A percentile compares a stretch with the other conserved stretches of the same genome.
These are phyloP conservation scores for Aspergillus sp. DNA, from an alignment of 2,329 filamentous ascomycete genomes.

Conservation along the genomic window DNA sequence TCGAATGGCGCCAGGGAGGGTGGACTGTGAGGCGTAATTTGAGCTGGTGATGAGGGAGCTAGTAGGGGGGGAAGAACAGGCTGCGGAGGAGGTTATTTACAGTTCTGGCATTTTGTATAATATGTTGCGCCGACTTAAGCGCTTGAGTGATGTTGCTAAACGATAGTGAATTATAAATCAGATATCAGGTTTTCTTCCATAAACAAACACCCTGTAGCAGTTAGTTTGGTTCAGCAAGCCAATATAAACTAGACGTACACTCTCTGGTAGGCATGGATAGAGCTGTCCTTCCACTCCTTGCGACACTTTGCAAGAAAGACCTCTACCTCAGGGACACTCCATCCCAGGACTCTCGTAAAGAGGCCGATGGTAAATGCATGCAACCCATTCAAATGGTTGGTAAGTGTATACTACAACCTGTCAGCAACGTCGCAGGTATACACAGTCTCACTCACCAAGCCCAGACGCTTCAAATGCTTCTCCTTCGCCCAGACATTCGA, in stretches of 20 bases:
- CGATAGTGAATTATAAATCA: neutral
- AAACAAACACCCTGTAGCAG: neutral
- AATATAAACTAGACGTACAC: neutral
- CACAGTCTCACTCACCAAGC: neutral
- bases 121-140: neutral
- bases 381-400: neutral
- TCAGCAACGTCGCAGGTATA: neutral
- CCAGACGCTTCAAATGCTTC: neutral
- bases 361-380: neutral
- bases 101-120: neutral
- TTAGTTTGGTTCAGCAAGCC: too few species aligned
- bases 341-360: neutral
- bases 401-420: neutral
- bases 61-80: neutral
- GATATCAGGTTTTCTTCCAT: neutral
- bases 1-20: neutral
- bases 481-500: slow-evolving; percentile 1
- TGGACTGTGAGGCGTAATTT: neutral
- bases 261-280: neutral
- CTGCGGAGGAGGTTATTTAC: too few species aligned
- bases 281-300: neutral
- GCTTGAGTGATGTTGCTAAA: neutral
- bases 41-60: neutral
- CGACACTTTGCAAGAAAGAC: neutral
- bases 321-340: neutral